Base-by-base conservation (phyloP, 1,284 basidiomycete species). In the Apiotrichum akiyoshidainum region DNA sequence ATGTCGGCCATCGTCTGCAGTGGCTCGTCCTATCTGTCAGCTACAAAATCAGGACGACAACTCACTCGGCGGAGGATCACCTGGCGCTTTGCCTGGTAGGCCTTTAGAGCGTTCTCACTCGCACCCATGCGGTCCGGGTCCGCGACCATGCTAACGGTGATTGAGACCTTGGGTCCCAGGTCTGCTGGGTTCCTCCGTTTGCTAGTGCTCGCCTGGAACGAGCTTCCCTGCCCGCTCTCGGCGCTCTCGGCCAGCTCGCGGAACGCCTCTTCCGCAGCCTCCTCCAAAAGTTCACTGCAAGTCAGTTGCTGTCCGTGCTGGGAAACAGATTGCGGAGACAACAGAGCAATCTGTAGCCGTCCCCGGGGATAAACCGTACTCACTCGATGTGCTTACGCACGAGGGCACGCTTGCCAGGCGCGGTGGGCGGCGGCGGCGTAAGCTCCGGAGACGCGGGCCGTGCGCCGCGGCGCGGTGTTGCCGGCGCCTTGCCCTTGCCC, bases 121-220 rank as follows among this genome's bases (percentile, higher is more conserved):
- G 31, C 61, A 48, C 40, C 44, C 57, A 31, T 46, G 31, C 60
- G 60, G 16, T 60, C 64, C 0, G 67, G 66, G 48, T 72, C 69
- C 2, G 63, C 65, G 16, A 70, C 63, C 72, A 76, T 74, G 16
- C 48, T 31, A 5, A 74, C 60, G 1, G 57, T 58, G 46, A 75
- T 61, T 5, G 33, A 41, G 19, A 70, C 61, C 2, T 41, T 62
- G 1, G 37, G 56, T 7, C 37, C 52, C 10, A 2, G 7, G 9
- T 44, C 42, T 1, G 42, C 19, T 2, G 46, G 1, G n/a, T 7
- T 31, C 26, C 26, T 31, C 26, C 26, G 26, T 31, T 31, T 31
- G 26, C 26, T 31, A 3, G 26, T 31, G 26, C 26, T 31, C 26
- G 26, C 4, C 26, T 31, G 26, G 26, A 31, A 31, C 26, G 26